Conservation (phyloP, 2,329 filamentous ascomycete species). For the Xylariaceae sp. region DNA sequence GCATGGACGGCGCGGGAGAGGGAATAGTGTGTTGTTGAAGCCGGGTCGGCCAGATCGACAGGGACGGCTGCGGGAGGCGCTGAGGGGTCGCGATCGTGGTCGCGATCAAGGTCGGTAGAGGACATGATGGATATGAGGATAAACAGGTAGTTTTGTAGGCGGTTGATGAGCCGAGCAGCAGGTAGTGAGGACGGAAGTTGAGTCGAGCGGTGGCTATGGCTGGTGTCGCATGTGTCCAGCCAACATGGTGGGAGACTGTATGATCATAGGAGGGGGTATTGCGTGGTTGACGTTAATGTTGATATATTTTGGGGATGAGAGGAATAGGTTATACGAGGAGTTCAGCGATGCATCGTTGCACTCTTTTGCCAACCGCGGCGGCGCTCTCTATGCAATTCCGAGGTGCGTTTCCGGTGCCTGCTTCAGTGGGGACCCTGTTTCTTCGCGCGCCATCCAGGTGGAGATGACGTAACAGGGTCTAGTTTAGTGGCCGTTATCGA, state of each 20-base stretch:
- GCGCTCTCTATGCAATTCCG: no score
- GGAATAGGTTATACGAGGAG: background rate
- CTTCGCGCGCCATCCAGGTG: no score
- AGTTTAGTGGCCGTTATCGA: no score
- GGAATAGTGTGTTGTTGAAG: constrained; percentile 49
- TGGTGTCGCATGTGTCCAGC: constrained; percentile 3
- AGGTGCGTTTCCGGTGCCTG: no score
- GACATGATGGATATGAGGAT: constrained; percentile 23
- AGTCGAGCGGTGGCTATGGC: background rate
- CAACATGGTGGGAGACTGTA: constrained; percentile 12
- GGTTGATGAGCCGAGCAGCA: background rate
- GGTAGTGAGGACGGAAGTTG: constrained; percentile 1
- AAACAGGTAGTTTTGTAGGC: background rate
- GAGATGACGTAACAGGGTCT: no score
- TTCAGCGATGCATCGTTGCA: background rate
- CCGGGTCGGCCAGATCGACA: constrained; percentile 43
- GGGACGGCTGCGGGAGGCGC: constrained; percentile 40
- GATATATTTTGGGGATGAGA: background rate
- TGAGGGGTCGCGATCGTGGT: constrained; percentile 31
- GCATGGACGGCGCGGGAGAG: constrained; percentile 65
- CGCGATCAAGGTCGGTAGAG: constrained; percentile 7
- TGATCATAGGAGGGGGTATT: background rate
- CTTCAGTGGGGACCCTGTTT: no score
- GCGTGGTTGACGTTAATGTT: background rate
- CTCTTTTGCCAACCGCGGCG: background rate